phyloP scores from a whole-genome alignment of 257 asterid genomes.

The Parsonsia alboflavescens region DNA sequence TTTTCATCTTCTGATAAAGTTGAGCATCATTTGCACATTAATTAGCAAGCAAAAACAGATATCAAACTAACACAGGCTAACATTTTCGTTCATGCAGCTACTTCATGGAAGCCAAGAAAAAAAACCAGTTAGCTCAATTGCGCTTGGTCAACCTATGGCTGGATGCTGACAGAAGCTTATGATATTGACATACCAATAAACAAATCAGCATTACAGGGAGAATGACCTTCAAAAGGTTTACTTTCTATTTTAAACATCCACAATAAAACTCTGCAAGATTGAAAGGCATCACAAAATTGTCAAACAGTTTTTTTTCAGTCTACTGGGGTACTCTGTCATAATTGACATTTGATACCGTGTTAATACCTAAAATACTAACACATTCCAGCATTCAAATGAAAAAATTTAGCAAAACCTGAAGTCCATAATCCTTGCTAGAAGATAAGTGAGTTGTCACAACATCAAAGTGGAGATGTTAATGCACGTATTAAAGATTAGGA shows the following conservation, averaged over 20 bases:
- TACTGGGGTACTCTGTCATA: neutral
- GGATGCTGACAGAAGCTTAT: neutral
- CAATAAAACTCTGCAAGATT: neutral
- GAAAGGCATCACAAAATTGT: neutral
- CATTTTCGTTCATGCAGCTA: neutral
- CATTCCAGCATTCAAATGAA: neutral
- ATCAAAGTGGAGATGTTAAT: neutral
- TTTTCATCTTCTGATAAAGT: neutral
- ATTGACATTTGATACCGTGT: neutral
- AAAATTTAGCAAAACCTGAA: neutral
- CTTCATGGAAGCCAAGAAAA: neutral
- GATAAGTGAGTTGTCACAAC: neutral
- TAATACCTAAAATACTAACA: neutral
- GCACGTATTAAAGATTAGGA: neutral
- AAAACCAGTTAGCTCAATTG: neutral
- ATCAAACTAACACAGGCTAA: neutral
- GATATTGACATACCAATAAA: neutral
- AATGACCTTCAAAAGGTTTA: neutral
- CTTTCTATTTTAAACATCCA: neutral
- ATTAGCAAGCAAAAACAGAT: neutral
- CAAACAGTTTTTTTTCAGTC: no score
- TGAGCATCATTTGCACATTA: neutral
- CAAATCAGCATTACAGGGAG: neutral
- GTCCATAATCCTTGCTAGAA: neutral
- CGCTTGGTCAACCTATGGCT: neutral